A percentile compares a stretch with the other conserved stretches of the same genome.
Conservation (phyloP, 805 yeast species). For the Myxozyma sirexii region DNA sequence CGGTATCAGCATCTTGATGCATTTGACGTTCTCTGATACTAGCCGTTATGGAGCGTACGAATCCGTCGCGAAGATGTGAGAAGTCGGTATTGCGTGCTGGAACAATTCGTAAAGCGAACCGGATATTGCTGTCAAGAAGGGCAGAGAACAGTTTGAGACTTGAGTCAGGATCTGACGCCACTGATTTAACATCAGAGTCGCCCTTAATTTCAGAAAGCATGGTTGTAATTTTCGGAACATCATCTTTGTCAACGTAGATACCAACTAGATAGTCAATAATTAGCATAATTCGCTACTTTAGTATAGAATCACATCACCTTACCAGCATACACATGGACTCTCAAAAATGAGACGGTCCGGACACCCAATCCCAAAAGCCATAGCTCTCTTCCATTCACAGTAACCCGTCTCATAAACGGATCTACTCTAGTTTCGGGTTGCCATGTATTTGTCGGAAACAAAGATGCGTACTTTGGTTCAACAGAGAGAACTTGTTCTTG, state of each 20-base stretch:
- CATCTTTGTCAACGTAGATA: constrained; percentile 69
- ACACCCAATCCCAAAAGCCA: constrained; percentile 77
- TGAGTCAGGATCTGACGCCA: constrained; percentile 49
- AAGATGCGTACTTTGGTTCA: constrained; percentile 4
- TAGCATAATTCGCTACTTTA: background rate
- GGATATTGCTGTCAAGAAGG: constrained; percentile 60
- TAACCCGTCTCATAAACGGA: constrained; percentile 41
- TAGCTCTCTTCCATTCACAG: constrained; percentile 44
- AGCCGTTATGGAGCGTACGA: constrained; percentile 75
- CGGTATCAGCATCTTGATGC: constrained; percentile 50
- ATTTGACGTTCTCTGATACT: constrained; percentile 39
- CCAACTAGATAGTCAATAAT: constrained; percentile 52
- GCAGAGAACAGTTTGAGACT: constrained; percentile 59
- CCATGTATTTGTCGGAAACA: constrained; percentile 25
- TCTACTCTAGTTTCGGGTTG: constrained; percentile 34
- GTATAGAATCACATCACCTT: background rate
- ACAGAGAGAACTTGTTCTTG: background rate
- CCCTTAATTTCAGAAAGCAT: background rate
- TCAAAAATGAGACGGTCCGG: constrained; percentile 78
- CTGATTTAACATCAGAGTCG: background rate
- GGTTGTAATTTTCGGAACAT: constrained; percentile 38
- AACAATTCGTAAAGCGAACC: constrained; percentile 71
- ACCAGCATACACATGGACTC: constrained; percentile 77
- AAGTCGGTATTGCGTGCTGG: constrained; percentile 92
- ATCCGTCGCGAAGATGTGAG: constrained; percentile 85